Percentiles rank a stretch among this genome's conserved stretches.
Conservation (phyloP, 2,329 filamentous ascomycete species). For the Fusarium globosum region DNA sequence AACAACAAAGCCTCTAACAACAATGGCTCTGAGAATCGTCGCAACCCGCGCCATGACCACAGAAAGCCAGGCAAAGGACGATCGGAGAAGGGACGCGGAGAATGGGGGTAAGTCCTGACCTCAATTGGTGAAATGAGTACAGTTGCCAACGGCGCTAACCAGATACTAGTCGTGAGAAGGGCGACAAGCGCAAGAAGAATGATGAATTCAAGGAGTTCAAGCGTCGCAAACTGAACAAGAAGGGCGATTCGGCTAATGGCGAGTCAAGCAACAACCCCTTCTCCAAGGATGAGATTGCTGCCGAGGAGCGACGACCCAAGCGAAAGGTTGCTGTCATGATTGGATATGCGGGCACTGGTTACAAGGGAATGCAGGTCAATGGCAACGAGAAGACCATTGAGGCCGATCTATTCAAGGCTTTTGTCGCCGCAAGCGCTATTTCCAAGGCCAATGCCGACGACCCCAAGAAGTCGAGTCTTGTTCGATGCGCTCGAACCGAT, state of each 20-base stretch:
- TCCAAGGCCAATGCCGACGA: slow-evolving; percentile 97
- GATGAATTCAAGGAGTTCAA: slow-evolving; percentile 56
- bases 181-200: slow-evolving; percentile 54
- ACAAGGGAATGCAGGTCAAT: slow-evolving; percentile 96
- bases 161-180: slow-evolving; percentile 50
- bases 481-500: slow-evolving; percentile 94
- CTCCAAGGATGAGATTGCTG: slow-evolving; percentile 83
- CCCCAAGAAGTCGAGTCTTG: slow-evolving; percentile 93
- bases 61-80: slow-evolving; percentile 45
- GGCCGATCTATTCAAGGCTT: slow-evolving; percentile 91
- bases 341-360: slow-evolving; percentile 95
- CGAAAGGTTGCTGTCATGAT: slow-evolving; percentile 96
- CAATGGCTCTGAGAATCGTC: slow-evolving; percentile 39
- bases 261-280: slow-evolving; percentile 60
- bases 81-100: slow-evolving; percentile 47
- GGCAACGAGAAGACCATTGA: slow-evolving; percentile 90
- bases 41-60: slow-evolving; percentile 47
- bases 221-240: slow-evolving; percentile 54
- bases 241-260: slow-evolving; percentile 48
- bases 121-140: slow-evolving; percentile 6
- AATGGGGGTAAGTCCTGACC: slow-evolving; percentile 45
- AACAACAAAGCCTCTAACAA: slow-evolving; percentile 34
- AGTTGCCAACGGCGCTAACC: slow-evolving; percentile 50
- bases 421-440: slow-evolving; percentile 90
- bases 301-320: slow-evolving; percentile 89